A percentile compares a stretch with the other conserved stretches of the same genome.
Conservation (phyloP, 1,284 basidiomycete genomes). For the Pseudozyma hubeiensis region DNA sequence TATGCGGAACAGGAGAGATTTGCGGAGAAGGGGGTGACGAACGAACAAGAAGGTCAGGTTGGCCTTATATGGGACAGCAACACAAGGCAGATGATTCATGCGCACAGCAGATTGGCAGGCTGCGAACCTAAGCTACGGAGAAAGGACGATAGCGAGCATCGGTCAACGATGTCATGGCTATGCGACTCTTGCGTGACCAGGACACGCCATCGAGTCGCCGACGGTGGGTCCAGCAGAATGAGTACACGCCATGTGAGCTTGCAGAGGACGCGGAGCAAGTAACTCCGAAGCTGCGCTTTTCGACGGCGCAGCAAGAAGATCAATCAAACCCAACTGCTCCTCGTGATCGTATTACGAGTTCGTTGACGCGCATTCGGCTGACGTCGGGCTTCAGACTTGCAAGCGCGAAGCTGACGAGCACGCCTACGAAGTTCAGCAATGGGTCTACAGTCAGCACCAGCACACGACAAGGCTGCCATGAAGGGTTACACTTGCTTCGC, state of each 20-base stretch:
- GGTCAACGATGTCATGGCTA: slow-evolving; percentile 6
- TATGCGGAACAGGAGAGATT: background rate
- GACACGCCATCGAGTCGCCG: slow-evolving; percentile 10
- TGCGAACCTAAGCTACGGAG: no score
- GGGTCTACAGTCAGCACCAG: background rate
- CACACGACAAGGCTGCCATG: background rate
- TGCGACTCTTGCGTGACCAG: slow-evolving; percentile 35
- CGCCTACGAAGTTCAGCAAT: background rate
- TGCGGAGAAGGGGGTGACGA: no score
- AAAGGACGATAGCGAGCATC: background rate
- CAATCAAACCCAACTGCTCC: no score
- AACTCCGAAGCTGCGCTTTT: slow-evolving; percentile 11
- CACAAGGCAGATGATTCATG: no score
- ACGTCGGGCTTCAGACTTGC: slow-evolving; percentile 37
- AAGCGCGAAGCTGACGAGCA: slow-evolving; percentile 29
- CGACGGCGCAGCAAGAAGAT: no score
- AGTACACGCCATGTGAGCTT: no score
- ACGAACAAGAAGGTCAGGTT: no score
- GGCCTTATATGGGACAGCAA: no score
- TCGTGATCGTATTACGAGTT: no score
- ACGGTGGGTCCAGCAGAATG: no score
- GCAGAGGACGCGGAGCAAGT: slow-evolving; percentile 3
- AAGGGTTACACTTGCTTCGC: background rate
- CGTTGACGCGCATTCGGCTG: background rate
- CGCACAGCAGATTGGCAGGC: no score